These are phyloP conservation scores for Elongisporangium undulatum DNA, from an alignment of 352 stramenopile species.

Conservation along the genomic window DNA sequence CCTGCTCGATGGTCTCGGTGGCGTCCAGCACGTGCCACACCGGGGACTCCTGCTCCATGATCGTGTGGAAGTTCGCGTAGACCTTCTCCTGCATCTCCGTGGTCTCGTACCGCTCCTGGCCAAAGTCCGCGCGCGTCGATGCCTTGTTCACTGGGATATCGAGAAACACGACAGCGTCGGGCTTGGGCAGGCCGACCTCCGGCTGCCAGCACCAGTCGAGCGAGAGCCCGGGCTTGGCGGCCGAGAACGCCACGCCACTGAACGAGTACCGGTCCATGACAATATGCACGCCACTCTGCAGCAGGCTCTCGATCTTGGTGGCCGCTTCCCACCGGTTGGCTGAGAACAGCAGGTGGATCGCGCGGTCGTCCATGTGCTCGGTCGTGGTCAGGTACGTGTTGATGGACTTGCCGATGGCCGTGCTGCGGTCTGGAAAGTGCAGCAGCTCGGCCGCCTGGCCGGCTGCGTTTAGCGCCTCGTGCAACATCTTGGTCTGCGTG, in stretches of 20 bases:
- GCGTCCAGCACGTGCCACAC: slow-evolving; percentile 81
- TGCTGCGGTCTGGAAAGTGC: slow-evolving; percentile 83
- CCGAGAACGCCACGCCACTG: slow-evolving; percentile 98
- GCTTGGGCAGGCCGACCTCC: slow-evolving; percentile 95
- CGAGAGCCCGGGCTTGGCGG: slow-evolving; percentile 91
- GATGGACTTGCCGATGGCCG: slow-evolving; percentile 95
- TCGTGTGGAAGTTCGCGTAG: slow-evolving; percentile 69
- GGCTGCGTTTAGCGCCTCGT: slow-evolving; percentile 41
- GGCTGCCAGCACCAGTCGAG: slow-evolving; percentile 98
- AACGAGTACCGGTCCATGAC: slow-evolving; percentile 97
- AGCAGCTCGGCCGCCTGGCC: slow-evolving; percentile 39
- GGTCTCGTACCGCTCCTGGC: slow-evolving; percentile 91
- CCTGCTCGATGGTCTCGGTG: slow-evolving; percentile 66
- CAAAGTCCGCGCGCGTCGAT: slow-evolving; percentile 90
- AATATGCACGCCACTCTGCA: slow-evolving; percentile 86
- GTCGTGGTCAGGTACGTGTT: slow-evolving; percentile 94
- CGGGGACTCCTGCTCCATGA: slow-evolving; percentile 35
- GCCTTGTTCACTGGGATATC: slow-evolving; percentile 92
- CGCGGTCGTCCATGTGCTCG: slow-evolving; percentile 93
- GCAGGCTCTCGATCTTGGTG: slow-evolving; percentile 54
- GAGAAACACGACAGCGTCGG: slow-evolving; percentile 97
- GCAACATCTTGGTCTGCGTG: slow-evolving; percentile 94
- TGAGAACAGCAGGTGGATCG: slow-evolving; percentile 98
- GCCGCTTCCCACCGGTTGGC: slow-evolving; percentile 99
- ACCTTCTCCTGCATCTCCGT: slow-evolving; percentile 86